Evolutionary conservation across 257 asterid species (phyloP), one percentile per base, ranked within the genome.

Genomic region (Rhazya stricta): DNA sequence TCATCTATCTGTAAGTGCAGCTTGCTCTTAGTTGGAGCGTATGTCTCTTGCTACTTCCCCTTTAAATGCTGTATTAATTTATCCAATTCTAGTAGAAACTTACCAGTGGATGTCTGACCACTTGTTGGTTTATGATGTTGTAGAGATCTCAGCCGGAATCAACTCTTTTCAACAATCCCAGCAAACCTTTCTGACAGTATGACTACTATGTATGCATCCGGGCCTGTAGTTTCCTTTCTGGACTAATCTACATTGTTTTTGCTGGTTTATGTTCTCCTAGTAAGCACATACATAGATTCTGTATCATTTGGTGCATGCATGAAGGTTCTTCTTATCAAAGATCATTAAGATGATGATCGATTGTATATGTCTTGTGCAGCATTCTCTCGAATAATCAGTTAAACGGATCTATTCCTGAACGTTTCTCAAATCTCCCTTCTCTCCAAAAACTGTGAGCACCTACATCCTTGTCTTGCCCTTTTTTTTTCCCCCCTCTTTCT

Each of bases 61-160:
- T 74, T 41, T 37, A 30, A 56, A 41, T 65, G 61, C 53, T 29
- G 43, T 29, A 54, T 46, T 51, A 30, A 56, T 37, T 54, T 68
- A 30, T 45, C 69, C 23, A 51, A 45, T 67, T 62, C 42, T 65
- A 21, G 66, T 16, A 58, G 66, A 27, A 60, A 27, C 21, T 48
- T 56, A 43, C 30, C 65, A 15, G 32, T 53, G 54, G 34, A 42
- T 71, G 50, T 61, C 77, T 71, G 42, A 18, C 54, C 36, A 57
- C 53, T 56, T 69, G 50, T 53, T 66, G 76, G 37, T 68, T 72
- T 69, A 42, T 73, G 57, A 56, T 74, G 41, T 43, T 74, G 72
- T 77, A 86, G 87, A 74, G 87, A 86, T 84, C 86, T 86, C 74
- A 81, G 89, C 78, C 36, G 77, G 84, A 85, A 85, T 83, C 74